Evolutionary conservation across 805 yeast species (phyloP).

Genomic region (Candida dendrica): DNA sequence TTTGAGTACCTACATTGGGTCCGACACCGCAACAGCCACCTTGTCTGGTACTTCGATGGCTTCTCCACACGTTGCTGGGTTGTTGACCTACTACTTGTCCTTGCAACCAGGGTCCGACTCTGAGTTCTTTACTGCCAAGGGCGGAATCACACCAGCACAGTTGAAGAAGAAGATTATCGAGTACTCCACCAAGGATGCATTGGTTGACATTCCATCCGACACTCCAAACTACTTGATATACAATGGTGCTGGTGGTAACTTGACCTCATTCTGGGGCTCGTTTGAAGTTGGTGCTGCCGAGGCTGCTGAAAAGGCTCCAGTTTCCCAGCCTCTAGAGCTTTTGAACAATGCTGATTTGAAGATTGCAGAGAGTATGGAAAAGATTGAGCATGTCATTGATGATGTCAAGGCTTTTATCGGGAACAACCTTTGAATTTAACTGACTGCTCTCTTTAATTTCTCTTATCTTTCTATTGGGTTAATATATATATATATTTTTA

Average conservation of each 20-base stretch:
- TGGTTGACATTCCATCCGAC: slow-evolving; percentile 59
- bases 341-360: not conserved
- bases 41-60: slow-evolving; percentile 98
- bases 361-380: slow-evolving; percentile 8
- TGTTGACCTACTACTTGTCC: slow-evolving; percentile 82
- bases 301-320: slow-evolving; percentile 1
- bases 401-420: slow-evolving; percentile 1
- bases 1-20: slow-evolving; percentile 77
- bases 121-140: slow-evolving; percentile 48
- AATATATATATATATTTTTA: too few species aligned
- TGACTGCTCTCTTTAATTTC: not conserved
- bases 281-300: not conserved
- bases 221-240: slow-evolving; percentile 73
- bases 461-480: not conserved
- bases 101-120: slow-evolving; percentile 72
- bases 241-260: slow-evolving; percentile 76
- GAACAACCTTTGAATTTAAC: not conserved
- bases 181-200: slow-evolving; percentile 53
- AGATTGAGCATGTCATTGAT: slow-evolving; percentile 5
- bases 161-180: slow-evolving; percentile 69
- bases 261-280: slow-evolving; percentile 25
- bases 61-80: slow-evolving; percentile 91
- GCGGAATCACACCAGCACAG: slow-evolving; percentile 59
- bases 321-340: not conserved
- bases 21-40: slow-evolving; percentile 67